Evolutionary conservation across 345 rosid genomes (phyloP), one percentile per base, ranked within the genome.

Genomic region (Diplotaxis tenuifolia): DNA sequence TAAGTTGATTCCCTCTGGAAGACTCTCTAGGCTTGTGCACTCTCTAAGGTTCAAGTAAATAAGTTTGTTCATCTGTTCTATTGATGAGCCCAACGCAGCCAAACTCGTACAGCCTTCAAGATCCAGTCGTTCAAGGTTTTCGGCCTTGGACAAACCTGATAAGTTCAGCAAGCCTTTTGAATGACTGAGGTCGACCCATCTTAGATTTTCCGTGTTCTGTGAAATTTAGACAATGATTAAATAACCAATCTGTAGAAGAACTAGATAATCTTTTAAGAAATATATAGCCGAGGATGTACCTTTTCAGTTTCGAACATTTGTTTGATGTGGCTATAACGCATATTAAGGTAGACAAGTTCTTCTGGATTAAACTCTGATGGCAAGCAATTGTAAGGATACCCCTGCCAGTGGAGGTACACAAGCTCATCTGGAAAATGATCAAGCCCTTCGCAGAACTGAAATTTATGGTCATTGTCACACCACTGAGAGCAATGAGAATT

Each of bases 101-200:
- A 81, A 68, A 45, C 70, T 66, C 22, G n/a, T 29, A 71, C 87
- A 84, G 2, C 72, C 65, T 40, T 52, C 66, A 1, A 82, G 74
- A 7, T 34, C 11, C 19, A 82, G 11, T 34, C 68, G 61, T 36
- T 74, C 79, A 57, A 84, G 60, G 25, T 60, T 76, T 25, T 18
- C 9, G 2, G 82, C 82, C 36, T 12, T 11, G 45, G 81, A 80
- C n/a, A 78, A 69, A 22, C 80, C 77, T 52, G 81, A 67, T 67
- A 80, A 18, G 29, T 4, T 58, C 1, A 0, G 42, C 71, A 84
- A 67, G 31, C 65, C 15, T 27, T 42, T 10, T 32, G 78, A 82
- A 4, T 45, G 7, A 14, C 63, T 19, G 28, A 85, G 80, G 38
- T 72, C 55, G 8, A 81, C 45, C 67, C 61, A 32, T 68, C 52